A percentile compares a stretch with the other conserved stretches of the same genome.
These are phyloP conservation scores for Cunninghamia lanceolata DNA, from an alignment of 75 land plant genomes.

Conservation along the genomic window DNA sequence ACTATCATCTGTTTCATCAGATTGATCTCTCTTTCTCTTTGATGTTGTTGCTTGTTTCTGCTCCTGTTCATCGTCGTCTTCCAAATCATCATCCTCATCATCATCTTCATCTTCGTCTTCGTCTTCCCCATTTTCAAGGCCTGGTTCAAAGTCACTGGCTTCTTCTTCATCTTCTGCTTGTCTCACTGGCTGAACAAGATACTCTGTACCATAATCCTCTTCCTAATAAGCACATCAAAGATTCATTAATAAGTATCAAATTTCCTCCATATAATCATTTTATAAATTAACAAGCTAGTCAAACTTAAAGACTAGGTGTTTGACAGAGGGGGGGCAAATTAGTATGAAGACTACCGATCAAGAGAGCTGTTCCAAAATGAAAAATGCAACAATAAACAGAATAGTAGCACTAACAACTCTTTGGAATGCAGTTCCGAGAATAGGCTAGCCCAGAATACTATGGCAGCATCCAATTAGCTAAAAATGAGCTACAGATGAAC, in stretches of 20 bases:
- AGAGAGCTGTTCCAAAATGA: not conserved
- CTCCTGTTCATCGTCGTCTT: slow-evolving; percentile 38
- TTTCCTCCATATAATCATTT: not conserved
- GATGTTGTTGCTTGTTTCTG: slow-evolving; percentile 15
- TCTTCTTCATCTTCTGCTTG: slow-evolving; percentile 50
- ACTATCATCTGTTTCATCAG: slow-evolving; percentile 10
- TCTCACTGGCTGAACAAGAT: slow-evolving; percentile 65
- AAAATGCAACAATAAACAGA: too few relatives aligned
- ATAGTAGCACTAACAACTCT: not conserved
- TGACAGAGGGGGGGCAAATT: not conserved
- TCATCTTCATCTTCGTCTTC: slow-evolving; percentile 51
- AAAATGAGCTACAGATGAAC: too few relatives aligned
- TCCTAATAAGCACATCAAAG: slow-evolving; percentile 19
- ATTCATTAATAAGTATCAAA: not conserved
- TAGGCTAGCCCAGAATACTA: not conserved
- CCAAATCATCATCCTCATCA: slow-evolving; percentile 42
- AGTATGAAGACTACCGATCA: not conserved
- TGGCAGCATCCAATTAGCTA: too few relatives aligned
- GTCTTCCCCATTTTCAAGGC: slow-evolving; percentile 33
- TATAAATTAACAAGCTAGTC: too few relatives aligned
- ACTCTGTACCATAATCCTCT: slow-evolving; percentile 67
- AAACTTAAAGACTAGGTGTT: too few relatives aligned
- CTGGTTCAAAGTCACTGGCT: slow-evolving; percentile 61
- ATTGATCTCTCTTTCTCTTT: slow-evolving; percentile 41
- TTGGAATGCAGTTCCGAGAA: not conserved